These are phyloP conservation scores for Fusarium sp. DNA, from an alignment of 2,329 filamentous ascomycete species.

Conservation along the genomic window DNA sequence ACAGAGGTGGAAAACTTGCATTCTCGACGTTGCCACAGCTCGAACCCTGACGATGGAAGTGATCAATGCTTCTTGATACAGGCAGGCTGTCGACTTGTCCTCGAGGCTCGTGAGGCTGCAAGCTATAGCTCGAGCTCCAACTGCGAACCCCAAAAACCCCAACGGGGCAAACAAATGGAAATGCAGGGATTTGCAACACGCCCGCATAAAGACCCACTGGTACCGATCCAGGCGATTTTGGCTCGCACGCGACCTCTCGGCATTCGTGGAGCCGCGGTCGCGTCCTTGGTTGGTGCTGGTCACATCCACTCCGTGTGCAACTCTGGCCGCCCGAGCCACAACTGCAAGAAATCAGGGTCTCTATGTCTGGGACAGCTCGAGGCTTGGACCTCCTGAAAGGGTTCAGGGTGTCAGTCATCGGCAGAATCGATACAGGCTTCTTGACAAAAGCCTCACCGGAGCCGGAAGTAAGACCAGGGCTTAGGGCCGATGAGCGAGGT, in stretches of 20 bases:
- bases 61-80: slow-evolving; percentile 19
- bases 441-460: slow-evolving; percentile 31
- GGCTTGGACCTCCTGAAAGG: not conserved
- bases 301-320: slow-evolving; percentile 6
- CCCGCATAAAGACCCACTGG: slow-evolving; percentile 36
- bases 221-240: slow-evolving; percentile 45
- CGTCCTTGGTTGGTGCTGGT: slow-evolving; percentile 14
- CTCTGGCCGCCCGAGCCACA: not conserved
- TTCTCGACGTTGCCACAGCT: not conserved
- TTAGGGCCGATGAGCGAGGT: slow-evolving; percentile 38
- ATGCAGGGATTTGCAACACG: slow-evolving; percentile 43
- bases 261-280: slow-evolving; percentile 30
- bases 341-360: slow-evolving; percentile 2
- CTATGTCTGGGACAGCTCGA: not conserved
- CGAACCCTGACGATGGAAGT: slow-evolving; percentile 1
- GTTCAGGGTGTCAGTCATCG: not conserved
- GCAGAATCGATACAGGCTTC: slow-evolving; percentile 5
- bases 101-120: slow-evolving; percentile 9
- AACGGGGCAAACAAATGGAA: slow-evolving; percentile 37
- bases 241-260: slow-evolving; percentile 44
- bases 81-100: slow-evolving; percentile 7
- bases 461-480: slow-evolving; percentile 31
- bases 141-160: slow-evolving; percentile 29
- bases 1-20: slow-evolving; percentile 8
- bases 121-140: slow-evolving; percentile 22